These are phyloP conservation scores for Kwoniella sp. DNA, from an alignment of 768 basidiomycete species.

Conservation along the genomic window DNA sequence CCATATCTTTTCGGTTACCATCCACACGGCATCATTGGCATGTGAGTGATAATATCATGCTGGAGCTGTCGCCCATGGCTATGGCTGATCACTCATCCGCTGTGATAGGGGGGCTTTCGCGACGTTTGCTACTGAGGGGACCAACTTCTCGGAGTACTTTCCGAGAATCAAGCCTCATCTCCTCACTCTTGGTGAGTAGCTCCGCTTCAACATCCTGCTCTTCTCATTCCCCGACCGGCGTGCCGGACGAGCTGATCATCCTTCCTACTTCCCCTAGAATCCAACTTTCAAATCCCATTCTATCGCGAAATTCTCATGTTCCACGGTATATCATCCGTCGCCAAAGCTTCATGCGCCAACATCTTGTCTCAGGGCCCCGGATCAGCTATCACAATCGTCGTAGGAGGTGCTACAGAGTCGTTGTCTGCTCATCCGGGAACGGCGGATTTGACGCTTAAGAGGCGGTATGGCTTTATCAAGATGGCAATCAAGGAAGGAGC, in stretches of 20 bases:
- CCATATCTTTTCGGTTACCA: conserved; percentile 98
- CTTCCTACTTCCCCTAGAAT: conserved; percentile 56
- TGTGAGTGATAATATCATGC: conserved; percentile 63
- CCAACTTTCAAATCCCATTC: conserved; percentile 88
- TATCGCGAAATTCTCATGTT: conserved; percentile 88
- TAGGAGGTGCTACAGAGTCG: conserved; percentile 95
- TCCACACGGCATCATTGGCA: conserved; percentile 99
- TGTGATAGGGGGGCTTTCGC: conserved; percentile 79
- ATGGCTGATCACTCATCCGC: conserved; percentile 4
- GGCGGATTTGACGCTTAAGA: conserved; percentile 65
- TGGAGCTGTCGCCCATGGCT: too few species aligned
- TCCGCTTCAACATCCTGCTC: too few species aligned
- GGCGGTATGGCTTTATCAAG: conserved; percentile 91
- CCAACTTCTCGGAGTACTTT: conserved; percentile 84
- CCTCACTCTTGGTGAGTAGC: conserved; percentile 63
- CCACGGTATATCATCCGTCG: conserved; percentile 89
- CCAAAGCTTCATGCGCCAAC: conserved; percentile 84
- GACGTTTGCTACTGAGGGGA: conserved; percentile 95
- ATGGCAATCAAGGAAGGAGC: conserved; percentile 62
- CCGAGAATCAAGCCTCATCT: conserved; percentile 93
- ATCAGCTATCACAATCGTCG: conserved; percentile 83
- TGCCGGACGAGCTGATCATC: not conserved
- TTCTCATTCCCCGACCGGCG: not conserved
- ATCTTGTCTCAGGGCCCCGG: conserved; percentile 68
- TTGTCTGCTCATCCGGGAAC: conserved; percentile 95